phyloP scores from a whole-genome alignment of 2,329 filamentous ascomycete genomes.

The Emydomyces testavorans region DNA sequence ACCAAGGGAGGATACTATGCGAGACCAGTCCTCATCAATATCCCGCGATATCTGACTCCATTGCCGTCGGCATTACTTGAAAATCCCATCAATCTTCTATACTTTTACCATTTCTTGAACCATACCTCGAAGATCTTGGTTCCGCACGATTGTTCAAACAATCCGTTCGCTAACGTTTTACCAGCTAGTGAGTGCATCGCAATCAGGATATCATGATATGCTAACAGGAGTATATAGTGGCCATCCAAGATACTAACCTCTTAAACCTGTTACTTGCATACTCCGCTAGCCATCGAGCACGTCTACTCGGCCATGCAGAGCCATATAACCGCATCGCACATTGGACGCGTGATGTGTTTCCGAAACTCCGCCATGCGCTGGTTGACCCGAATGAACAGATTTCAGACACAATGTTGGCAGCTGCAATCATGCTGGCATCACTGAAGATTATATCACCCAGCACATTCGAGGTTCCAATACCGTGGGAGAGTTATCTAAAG shows the following conservation, averaged over 20 bases:
- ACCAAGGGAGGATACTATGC: slow-evolving; percentile 57
- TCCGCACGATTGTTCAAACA: slow-evolving; percentile 51
- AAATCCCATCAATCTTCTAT: slow-evolving; percentile 71
- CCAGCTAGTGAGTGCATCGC: slow-evolving; percentile 47
- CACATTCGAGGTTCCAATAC: slow-evolving; percentile 66
- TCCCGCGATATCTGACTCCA: slow-evolving; percentile 46
- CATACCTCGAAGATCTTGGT: slow-evolving; percentile 61
- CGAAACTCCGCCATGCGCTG: slow-evolving; percentile 56
- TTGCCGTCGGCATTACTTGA: slow-evolving; percentile 49
- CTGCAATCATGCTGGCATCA: slow-evolving; percentile 73
- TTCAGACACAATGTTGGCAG: slow-evolving; percentile 62
- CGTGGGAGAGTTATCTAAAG: slow-evolving; percentile 69
- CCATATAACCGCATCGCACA: slow-evolving; percentile 65
- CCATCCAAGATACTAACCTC: slow-evolving; percentile 44
- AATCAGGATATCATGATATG: too few species aligned
- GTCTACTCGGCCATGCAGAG: slow-evolving; percentile 60
- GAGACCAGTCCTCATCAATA: slow-evolving; percentile 54
- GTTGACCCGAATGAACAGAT: slow-evolving; percentile 51
- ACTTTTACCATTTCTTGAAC: slow-evolving; percentile 64
- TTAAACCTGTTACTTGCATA: slow-evolving; percentile 69
- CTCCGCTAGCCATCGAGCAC: slow-evolving; percentile 70
- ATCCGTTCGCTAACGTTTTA: slow-evolving; percentile 49
- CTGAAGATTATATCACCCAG: slow-evolving; percentile 73
- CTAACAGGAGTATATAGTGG: slow-evolving; percentile 32
- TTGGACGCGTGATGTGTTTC: slow-evolving; percentile 62